phyloP scores from a whole-genome alignment of 2,329 filamentous ascomycete species.

The Fusarium nurragi region DNA sequence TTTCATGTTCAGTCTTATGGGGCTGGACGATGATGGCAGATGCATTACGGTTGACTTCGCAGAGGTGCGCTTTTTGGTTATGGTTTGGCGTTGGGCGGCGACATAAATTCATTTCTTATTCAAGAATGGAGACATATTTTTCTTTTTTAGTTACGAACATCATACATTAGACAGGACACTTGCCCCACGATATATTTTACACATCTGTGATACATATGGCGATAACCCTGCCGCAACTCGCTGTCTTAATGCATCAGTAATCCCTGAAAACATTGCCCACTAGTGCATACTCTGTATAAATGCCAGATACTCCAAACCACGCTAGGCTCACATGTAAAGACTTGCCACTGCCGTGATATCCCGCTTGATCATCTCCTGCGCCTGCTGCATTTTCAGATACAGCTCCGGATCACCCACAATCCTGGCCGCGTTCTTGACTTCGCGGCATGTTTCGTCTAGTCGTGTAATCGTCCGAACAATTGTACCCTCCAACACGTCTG shows the following conservation, averaged over 20 bases:
- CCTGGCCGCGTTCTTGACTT: slow-evolving; percentile 96
- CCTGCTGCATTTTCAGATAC: slow-evolving; percentile 96
- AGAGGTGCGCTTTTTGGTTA: slow-evolving; percentile 26
- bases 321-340: slow-evolving; percentile 78
- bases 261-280: background rate
- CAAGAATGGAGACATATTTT: slow-evolving; percentile 17
- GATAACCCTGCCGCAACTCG: background rate
- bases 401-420: slow-evolving; percentile 94
- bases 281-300: background rate
- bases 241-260: background rate
- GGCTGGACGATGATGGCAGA: background rate
- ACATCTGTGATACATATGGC: background rate
- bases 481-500: slow-evolving; percentile 95
- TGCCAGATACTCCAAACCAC: background rate
- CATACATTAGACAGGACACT: slow-evolving; percentile 19
- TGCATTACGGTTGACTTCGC: slow-evolving; percentile 2
- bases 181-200: background rate
- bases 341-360: slow-evolving; percentile 92
- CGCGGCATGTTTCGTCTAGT: slow-evolving; percentile 93
- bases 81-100: slow-evolving; percentile 39
- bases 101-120: slow-evolving; percentile 22
- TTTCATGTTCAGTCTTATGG: too few relatives aligned
- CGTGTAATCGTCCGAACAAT: slow-evolving; percentile 95
- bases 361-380: slow-evolving; percentile 97
- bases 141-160: slow-evolving; percentile 14